phyloP scores from a whole-genome alignment of 139 green algal species.

The Coelastrella sp. region DNA sequence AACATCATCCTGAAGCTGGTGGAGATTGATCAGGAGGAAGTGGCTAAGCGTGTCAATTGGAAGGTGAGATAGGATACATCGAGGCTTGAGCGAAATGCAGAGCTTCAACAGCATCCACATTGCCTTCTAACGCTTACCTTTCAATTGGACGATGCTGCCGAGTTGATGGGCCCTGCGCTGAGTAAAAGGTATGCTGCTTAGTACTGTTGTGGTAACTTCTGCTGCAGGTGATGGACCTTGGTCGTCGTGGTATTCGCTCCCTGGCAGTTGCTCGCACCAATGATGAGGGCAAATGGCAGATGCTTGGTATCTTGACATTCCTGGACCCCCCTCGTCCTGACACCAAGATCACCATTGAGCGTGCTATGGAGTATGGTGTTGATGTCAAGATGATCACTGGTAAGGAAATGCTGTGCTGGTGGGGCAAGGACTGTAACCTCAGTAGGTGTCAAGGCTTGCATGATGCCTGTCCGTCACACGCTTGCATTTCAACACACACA shows the following conservation, averaged over 20 bases:
- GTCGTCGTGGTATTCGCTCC: conserved; percentile 80
- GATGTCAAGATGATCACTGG: conserved; percentile 93
- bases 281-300: conserved; percentile 66
- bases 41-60: conserved; percentile 49
- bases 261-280: conserved; percentile 75
- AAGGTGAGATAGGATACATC: too few species aligned
- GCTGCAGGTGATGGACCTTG: conserved; percentile 72
- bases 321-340: conserved; percentile 89
- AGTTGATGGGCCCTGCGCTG: too few species aligned
- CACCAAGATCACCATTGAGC: conserved; percentile 84
- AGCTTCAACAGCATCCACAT: too few species aligned
- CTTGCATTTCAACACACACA: too few species aligned
- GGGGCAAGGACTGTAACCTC: too few species aligned
- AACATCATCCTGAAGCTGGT: conserved; percentile 56
- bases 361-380: conserved; percentile 79
- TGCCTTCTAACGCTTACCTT: too few species aligned
- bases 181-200: background rate
- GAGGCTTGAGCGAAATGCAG: too few species aligned
- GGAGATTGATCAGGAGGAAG: conserved; percentile 49
- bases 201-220: background rate
- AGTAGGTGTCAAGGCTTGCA: too few species aligned
- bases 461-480: too few species aligned
- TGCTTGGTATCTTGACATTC: conserved; percentile 90
- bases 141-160: too few species aligned
- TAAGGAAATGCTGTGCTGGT: background rate